These are phyloP conservation scores for Asterophora lycoperdoides DNA, from an alignment of 768 basidiomycete species.

Conservation along the genomic window DNA sequence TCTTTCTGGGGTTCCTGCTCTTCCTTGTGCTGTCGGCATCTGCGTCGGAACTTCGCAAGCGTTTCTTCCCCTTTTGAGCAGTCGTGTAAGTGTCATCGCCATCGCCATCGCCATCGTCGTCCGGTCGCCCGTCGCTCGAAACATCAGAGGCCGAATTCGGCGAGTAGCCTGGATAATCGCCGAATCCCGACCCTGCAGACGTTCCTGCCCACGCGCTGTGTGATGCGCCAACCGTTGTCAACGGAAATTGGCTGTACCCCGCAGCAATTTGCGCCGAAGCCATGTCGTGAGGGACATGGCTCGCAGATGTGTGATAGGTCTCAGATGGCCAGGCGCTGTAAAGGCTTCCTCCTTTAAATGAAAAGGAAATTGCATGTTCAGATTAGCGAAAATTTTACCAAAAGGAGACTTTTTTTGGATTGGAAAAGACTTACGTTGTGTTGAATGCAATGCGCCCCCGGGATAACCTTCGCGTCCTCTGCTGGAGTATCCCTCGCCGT, in stretches of 20 bases:
- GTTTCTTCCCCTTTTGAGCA: constrained; percentile 27
- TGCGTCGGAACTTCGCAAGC: constrained; percentile 24
- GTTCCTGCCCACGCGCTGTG: constrained; percentile 11
- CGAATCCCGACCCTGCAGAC: constrained; percentile 3
- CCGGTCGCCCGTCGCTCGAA: constrained; percentile 19
- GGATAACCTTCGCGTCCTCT: constrained; percentile 13
- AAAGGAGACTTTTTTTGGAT: background rate
- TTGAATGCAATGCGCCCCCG: constrained; percentile 1
- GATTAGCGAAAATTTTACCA: constrained; percentile 1
- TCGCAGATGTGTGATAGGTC: background rate
- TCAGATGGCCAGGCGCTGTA: constrained; percentile 6
- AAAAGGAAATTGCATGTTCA: background rate
- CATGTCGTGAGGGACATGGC: constrained; percentile 4
- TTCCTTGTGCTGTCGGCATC: constrained; percentile 25
- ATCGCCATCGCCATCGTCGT: constrained; percentile 24
- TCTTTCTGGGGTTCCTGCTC: constrained; percentile 39
- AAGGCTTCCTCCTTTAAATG: constrained; percentile 2
- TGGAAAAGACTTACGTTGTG: constrained; percentile 14
- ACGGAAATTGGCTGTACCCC: constrained; percentile 7
- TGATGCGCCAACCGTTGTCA: constrained; percentile 12
- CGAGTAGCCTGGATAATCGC: constrained; percentile 15
- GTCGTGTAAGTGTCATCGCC: constrained; percentile 19
- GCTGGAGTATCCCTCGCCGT: constrained; percentile 2
- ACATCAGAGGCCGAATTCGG: constrained; percentile 18
- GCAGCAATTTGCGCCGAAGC: constrained; percentile 5